Evolutionary conservation across 352 stramenopile genomes (phyloP), one percentile per base, ranked within the genome.

Genomic region (Globisporangium orthogonon): DNA sequence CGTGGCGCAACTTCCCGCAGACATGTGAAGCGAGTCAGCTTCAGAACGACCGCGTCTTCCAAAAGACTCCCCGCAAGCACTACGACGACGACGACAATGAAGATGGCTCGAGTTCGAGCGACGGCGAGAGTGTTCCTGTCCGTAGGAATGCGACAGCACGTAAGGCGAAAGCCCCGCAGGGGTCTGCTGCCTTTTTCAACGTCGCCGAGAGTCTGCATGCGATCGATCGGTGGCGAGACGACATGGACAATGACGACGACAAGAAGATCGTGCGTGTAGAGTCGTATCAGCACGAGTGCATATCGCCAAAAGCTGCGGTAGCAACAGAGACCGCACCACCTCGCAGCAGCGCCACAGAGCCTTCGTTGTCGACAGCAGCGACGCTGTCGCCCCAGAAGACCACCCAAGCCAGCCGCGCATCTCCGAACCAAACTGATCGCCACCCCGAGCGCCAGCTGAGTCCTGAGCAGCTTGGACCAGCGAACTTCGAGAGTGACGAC

Each of bases 161-260:
- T 30, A 60, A 50, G 40, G 14, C 40, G 37, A 68, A 72, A 46
- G 31, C 44, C 18, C 61, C 63, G 6, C 52, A 50, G 17, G 63
- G 54, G 10, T n/a, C 35, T n/a, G 35, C 37, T 3, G 59, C 62
- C n/a, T 87, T 89, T 50, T 89, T 91, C 63, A 86, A 91, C 61
- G 77, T 91, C 15, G 70, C 68, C 0, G 71, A 84, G 56, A 91
- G 81, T 56, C 59, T 91, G 37, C 70, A 87, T 43, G 81, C 78
- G 17, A 88, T 91, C 58, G 75, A 87, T 52, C 74, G 76, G 39
- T 91, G 81, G 78, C 67, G 76, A n/a, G 78, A 91, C 50, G 65
- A 84, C 52, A 79, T 84, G 71, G 72, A 81, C 13, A 65, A 78
- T 10, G 74, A 84, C 31, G 74, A 86, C 37, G 67, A 76, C 43